Base-by-base conservation (phyloP, 108 stramenopile genomes). In the Asterionellopsis glacialis region DNA sequence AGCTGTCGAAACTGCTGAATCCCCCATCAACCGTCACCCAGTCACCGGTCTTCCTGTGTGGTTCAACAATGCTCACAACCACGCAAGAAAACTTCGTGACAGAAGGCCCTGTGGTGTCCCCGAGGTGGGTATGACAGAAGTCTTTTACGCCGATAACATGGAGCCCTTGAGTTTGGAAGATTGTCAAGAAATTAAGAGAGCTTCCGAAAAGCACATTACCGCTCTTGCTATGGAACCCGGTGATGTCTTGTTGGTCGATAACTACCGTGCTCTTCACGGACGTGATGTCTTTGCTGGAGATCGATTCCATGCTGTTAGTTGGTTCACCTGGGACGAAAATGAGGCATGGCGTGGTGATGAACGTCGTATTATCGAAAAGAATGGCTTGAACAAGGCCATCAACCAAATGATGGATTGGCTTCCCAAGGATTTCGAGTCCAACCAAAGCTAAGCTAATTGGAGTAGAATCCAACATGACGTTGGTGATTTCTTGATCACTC, bases 51-150 rank as follows among this genome's bases (percentile, higher is more conserved):
- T 88, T 53, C 90, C 89, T 9, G 87, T 94, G 23, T 94, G 89
- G 89, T 94, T 94, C 74, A 88, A 83, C 72, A 94, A 94, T 69
- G 81, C 82, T 11, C 93, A 94, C 80, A 94, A 94, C 60, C 93
- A 94, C 59, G 85, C 87, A 9, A 75, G 93, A 19, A 90, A 94
- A 61, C 61, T 94, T 38, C 72, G 93, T 23, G 93, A 94, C 63
- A 61, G 90, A 45, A 63, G 93, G 38, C 93, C 93, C 10, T 91
- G 90, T 57, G 87, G 87, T 61, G 93, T 94, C 9, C 93, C 93
- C 23, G 93, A 94, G 70, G 93, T 94, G 15, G 93, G 93, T 40
- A 94, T 94, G 93, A 94, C 93, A 1, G 93, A 94, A 65, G 93
- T 94, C 18, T 94, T 90, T 65, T 90, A 89, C 74, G 93, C 89